These are phyloP conservation scores for Cajanus cajan DNA, from an alignment of 306 rosid genomes.

Conservation along the genomic window DNA sequence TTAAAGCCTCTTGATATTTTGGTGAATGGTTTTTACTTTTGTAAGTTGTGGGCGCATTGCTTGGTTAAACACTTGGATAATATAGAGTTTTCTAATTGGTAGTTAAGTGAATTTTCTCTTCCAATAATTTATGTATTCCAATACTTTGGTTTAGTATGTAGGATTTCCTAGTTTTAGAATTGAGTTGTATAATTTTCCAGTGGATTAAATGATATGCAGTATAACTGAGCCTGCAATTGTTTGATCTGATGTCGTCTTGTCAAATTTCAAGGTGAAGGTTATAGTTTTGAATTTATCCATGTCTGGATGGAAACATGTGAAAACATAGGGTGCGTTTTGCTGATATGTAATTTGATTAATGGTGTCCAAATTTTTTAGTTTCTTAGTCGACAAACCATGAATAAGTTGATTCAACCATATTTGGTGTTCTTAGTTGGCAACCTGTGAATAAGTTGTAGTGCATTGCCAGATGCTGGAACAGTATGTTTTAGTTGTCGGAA, in stretches of 20 bases:
- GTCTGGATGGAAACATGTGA: constrained; percentile 4
- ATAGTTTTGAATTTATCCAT: background rate
- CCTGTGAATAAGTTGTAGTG: background rate
- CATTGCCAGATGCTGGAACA: background rate
- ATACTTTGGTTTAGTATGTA: background rate
- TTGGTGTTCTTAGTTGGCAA: background rate
- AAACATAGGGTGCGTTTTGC: background rate
- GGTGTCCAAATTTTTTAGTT: background rate
- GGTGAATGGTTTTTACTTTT: background rate
- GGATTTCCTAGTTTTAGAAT: constrained; percentile 8
- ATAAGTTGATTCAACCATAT: background rate
- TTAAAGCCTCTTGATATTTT: background rate
- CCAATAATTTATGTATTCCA: background rate
- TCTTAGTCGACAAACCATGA: background rate
- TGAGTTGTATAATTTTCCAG: background rate
- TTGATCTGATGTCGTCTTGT: constrained; percentile 16
- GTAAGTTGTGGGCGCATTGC: background rate
- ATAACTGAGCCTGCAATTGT: background rate
- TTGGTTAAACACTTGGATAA: background rate
- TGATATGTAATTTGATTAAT: background rate
- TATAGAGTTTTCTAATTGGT: background rate
- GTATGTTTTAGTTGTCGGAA: background rate
- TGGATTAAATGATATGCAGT: background rate
- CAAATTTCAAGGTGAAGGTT: background rate
- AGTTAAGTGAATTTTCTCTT: background rate